Percentiles rank a stretch among this genome's conserved stretches.
phyloP scores from a whole-genome alignment of 306 rosid genomes.

The Lathyrus oleraceus region DNA sequence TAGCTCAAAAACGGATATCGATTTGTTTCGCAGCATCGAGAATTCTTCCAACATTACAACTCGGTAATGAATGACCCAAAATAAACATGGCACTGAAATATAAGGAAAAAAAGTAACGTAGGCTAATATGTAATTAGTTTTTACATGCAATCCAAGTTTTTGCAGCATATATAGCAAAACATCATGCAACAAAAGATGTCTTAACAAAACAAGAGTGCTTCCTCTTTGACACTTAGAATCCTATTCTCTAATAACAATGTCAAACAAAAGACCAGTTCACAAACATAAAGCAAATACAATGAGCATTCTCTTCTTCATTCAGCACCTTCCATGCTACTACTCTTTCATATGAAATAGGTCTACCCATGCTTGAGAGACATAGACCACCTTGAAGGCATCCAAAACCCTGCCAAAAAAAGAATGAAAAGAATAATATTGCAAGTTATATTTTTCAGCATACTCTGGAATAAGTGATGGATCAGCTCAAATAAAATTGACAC shows the following conservation, averaged over 20 bases:
- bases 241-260: slow-evolving; percentile 30
- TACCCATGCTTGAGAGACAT: slow-evolving; percentile 98
- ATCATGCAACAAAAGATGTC: slow-evolving; percentile 33
- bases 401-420: slow-evolving; percentile 64
- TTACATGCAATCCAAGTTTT: slow-evolving; percentile 35
- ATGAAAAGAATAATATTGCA: neutral
- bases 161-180: slow-evolving; percentile 7
- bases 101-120: neutral
- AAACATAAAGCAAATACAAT: slow-evolving; percentile 94
- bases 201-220: slow-evolving; percentile 14
- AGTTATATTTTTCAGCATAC: slow-evolving; percentile 37
- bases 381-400: slow-evolving; percentile 96
- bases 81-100: neutral
- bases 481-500: neutral
- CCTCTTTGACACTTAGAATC: slow-evolving; percentile 9
- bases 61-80: neutral
- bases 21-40: too few species aligned
- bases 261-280: slow-evolving; percentile 95
- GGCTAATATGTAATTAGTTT: slow-evolving; percentile 23
- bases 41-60: too few species aligned
- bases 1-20: too few species aligned
- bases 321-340: slow-evolving; percentile 99
- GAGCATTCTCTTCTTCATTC: slow-evolving; percentile 96
- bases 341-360: slow-evolving; percentile 91
- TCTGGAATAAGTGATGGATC: neutral